Base-by-base conservation (phyloP, 2,329 filamentous ascomycete species). In the Stemphylium lycopersici region DNA sequence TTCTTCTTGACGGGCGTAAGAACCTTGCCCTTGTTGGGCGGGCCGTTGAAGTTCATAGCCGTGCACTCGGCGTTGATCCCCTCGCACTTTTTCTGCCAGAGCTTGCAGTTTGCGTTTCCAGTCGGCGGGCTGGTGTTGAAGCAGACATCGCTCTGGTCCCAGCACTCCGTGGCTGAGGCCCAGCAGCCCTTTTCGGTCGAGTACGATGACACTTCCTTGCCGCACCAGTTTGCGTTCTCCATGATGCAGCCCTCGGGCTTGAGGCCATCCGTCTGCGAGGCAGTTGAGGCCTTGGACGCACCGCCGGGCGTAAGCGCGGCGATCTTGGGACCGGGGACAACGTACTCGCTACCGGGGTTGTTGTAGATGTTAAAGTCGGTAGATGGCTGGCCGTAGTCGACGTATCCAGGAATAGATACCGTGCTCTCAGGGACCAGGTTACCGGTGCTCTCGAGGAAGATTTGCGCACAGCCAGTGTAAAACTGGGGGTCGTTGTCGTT, bases 211-310 rank as follows among this genome's bases (percentile, higher is more conserved):
- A 90, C 79, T 66, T 89, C 82, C 55, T 81, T 77, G 46, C 82
- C 87, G 73, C 87, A 90, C 88, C 88, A 91, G 77, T 91, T 90
- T 54, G 78, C 88, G 68, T 90, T 90, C 67, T 85, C 84, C 55
- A 87, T 67, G 33, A 90, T 77, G 67, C 85, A 89, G 62, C 79
- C 76, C 1, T 66, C 49, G 0, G 87, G 87, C 47, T 85, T 77
- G 11, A 80, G 72, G 11, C 85, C 86, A 36, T 81, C 77, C 3
- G 66, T 74, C 59, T 82, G 80, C 3, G 24, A 36, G 16, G 62
- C 62, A 38, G 52, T 63, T 54, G 56, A 56, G 26, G 39, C 52
- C 53, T 58, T 34, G 48, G 47, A 11, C 12, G 54, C 48, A 29
- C 60, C 51, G 33, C 57, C 59, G 36, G 67, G 29, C n/a, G 64